Conservation (phyloP, 2,329 filamentous ascomycete genomes). For the Magnaporthiopsis poae region DNA sequence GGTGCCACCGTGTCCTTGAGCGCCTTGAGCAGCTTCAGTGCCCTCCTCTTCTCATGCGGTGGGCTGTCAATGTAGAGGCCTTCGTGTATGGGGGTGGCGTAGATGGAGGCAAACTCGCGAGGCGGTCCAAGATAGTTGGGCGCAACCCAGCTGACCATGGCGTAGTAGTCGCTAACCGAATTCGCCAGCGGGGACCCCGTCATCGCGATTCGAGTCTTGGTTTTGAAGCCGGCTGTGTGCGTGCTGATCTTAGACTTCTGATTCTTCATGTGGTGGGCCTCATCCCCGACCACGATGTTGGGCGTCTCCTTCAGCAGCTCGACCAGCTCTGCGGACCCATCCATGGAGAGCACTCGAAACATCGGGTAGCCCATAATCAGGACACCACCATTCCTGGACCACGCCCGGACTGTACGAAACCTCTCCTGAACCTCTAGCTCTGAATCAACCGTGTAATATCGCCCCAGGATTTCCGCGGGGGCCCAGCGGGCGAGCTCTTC, state of each 20-base stretch:
- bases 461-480: conserved; percentile 44
- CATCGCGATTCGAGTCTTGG: conserved; percentile 66
- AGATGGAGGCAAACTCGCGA: conserved; percentile 60
- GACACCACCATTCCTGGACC: conserved; percentile 58
- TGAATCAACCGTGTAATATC: conserved; percentile 45
- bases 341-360: conserved; percentile 37
- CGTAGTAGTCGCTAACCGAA: conserved; percentile 70
- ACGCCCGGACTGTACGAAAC: conserved; percentile 38
- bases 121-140: conserved; percentile 64
- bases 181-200: conserved; percentile 83
- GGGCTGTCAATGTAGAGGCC: conserved; percentile 61
- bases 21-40: conserved; percentile 57
- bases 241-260: conserved; percentile 38
- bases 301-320: conserved; percentile 49
- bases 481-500: conserved; percentile 67
- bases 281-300: conserved; percentile 71
- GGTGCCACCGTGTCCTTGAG: conserved; percentile 64
- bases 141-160: conserved; percentile 82
- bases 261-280: conserved; percentile 75
- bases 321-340: conserved; percentile 8
- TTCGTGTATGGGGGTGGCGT: conserved; percentile 59
- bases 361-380: conserved; percentile 68
- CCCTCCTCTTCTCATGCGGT: conserved; percentile 41
- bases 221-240: conserved; percentile 50
- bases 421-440: conserved; percentile 27